phyloP scores from a whole-genome alignment of 2,329 filamentous ascomycete species.

The Verticillium alfalfae region DNA sequence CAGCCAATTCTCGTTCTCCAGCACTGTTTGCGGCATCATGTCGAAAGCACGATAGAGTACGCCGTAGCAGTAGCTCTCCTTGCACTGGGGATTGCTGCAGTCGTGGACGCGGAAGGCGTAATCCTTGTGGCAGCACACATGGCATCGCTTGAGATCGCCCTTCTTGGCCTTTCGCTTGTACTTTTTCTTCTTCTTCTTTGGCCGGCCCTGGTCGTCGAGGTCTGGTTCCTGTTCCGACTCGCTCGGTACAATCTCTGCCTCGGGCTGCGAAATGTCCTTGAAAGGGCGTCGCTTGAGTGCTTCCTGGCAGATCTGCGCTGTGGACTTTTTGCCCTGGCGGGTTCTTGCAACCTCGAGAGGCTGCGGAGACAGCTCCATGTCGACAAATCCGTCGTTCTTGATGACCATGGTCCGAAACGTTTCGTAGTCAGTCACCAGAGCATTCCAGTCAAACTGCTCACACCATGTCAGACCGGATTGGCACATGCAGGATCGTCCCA shows the following conservation, averaged over 20 bases:
- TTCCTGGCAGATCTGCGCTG: slow-evolving; percentile 92
- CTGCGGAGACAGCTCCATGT: slow-evolving; percentile 60
- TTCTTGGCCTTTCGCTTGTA: slow-evolving; percentile 48
- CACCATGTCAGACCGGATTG: slow-evolving; percentile 83
- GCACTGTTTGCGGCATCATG: slow-evolving; percentile 74
- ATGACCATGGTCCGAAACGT: slow-evolving; percentile 76
- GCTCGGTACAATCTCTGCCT: slow-evolving; percentile 33
- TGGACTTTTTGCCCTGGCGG: slow-evolving; percentile 65
- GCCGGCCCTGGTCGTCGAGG: slow-evolving; percentile 58
- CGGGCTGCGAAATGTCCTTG: slow-evolving; percentile 69
- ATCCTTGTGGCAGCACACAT: slow-evolving; percentile 78
- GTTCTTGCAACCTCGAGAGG: slow-evolving; percentile 66
- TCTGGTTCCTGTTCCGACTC: slow-evolving; percentile 49
- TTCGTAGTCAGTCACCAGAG: slow-evolving; percentile 74
- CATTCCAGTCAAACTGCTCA: slow-evolving; percentile 85
- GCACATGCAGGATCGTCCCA: slow-evolving; percentile 90
- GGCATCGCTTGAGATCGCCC: slow-evolving; percentile 59
- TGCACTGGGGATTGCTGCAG: slow-evolving; percentile 66
- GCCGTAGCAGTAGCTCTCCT: slow-evolving; percentile 84
- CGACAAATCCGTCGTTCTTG: slow-evolving; percentile 62
- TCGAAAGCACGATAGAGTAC: slow-evolving; percentile 88
- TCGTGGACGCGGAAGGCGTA: slow-evolving; percentile 79
- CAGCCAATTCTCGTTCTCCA: slow-evolving; percentile 78
- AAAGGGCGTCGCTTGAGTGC: slow-evolving; percentile 76
- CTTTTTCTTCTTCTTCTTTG: slow-evolving; percentile 60